A percentile compares a stretch with the other conserved stretches of the same genome.
Evolutionary conservation across 192 early-diverging fungal species (phyloP).

Genomic region (Rhizophagus sp.): DNA sequence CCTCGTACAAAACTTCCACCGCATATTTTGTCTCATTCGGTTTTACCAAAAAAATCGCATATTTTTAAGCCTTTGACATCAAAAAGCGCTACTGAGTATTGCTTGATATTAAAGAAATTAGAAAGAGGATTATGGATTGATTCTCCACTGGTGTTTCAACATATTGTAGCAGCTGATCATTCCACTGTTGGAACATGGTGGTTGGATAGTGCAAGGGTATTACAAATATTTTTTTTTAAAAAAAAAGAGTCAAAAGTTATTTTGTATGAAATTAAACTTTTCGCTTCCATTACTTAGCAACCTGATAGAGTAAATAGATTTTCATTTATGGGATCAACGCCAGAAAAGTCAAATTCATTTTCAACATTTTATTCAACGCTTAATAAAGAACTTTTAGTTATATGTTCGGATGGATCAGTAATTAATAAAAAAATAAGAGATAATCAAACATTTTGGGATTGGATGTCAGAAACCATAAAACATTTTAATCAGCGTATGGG

Average conservation of each 20-base stretch:
- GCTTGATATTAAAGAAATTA: slow-evolving; percentile 39
- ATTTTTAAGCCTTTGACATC: neutral
- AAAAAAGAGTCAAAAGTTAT: too few relatives aligned
- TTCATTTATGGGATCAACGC: slow-evolving; percentile 64
- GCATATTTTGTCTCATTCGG: slow-evolving; percentile 5
- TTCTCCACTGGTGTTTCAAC: slow-evolving; percentile 42
- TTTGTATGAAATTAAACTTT: neutral
- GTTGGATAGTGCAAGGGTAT: slow-evolving; percentile 64
- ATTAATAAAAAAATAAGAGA: neutral
- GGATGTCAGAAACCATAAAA: slow-evolving; percentile 52
- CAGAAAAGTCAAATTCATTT: slow-evolving; percentile 18
- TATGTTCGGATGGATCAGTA: slow-evolving; percentile 5
- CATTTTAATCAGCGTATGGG: slow-evolving; percentile 32
- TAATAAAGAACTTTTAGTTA: neutral
- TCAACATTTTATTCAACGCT: slow-evolving; percentile 26
- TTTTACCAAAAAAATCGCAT: neutral
- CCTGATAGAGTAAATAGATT: slow-evolving; percentile 52
- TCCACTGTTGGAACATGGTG: slow-evolving; percentile 50
- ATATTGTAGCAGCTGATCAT: slow-evolving; percentile 36
- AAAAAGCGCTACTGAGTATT: neutral
- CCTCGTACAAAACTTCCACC: neutral
- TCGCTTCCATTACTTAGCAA: slow-evolving; percentile 13
- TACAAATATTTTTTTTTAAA: neutral
- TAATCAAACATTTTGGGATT: slow-evolving; percentile 64
- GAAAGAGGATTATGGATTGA: slow-evolving; percentile 37